Percentiles rank a stretch among this genome's conserved stretches.
These are phyloP conservation scores for Ambrosiella beaveri DNA, from an alignment of 2,329 filamentous ascomycete species.

Conservation along the genomic window DNA sequence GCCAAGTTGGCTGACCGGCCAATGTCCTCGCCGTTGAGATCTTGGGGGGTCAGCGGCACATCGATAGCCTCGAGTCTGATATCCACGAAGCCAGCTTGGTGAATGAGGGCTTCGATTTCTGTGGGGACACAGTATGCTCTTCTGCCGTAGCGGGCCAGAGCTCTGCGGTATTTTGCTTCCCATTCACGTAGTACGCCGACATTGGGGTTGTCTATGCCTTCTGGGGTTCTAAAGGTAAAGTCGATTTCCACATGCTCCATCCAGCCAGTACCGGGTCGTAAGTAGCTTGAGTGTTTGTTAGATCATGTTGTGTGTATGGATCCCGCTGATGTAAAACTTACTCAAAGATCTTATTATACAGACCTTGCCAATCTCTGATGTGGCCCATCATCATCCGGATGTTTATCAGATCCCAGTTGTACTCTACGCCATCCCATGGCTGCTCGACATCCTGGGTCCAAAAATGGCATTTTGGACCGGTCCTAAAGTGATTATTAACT, in stretches of 20 bases:
- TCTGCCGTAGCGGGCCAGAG: neutral
- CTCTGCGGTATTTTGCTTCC: slow-evolving; percentile 27
- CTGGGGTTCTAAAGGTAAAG: slow-evolving; percentile 55
- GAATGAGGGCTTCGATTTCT: slow-evolving; percentile 29
- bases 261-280: slow-evolving; percentile 56
- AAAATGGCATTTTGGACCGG: slow-evolving; percentile 52
- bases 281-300: slow-evolving; percentile 36
- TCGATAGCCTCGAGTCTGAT: slow-evolving; percentile 52
- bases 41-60: slow-evolving; percentile 60
- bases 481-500: slow-evolving; percentile 28
- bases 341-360: slow-evolving; percentile 56
- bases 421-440: slow-evolving; percentile 37
- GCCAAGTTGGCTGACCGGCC: slow-evolving; percentile 74
- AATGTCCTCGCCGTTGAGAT: slow-evolving; percentile 45
- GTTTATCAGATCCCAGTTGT: slow-evolving; percentile 68
- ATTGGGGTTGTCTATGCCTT: slow-evolving; percentile 38
- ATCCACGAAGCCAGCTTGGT: slow-evolving; percentile 60
- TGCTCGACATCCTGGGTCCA: slow-evolving; percentile 61
- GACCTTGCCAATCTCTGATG: slow-evolving; percentile 54
- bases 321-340: slow-evolving; percentile 24
- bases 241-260: slow-evolving; percentile 88
- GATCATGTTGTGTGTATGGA: neutral
- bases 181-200: slow-evolving; percentile 37
- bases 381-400: slow-evolving; percentile 64
- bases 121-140: slow-evolving; percentile 13